These are phyloP conservation scores for Fusarium beomiforme DNA, from an alignment of 2,329 filamentous ascomycete species.

Conservation along the genomic window DNA sequence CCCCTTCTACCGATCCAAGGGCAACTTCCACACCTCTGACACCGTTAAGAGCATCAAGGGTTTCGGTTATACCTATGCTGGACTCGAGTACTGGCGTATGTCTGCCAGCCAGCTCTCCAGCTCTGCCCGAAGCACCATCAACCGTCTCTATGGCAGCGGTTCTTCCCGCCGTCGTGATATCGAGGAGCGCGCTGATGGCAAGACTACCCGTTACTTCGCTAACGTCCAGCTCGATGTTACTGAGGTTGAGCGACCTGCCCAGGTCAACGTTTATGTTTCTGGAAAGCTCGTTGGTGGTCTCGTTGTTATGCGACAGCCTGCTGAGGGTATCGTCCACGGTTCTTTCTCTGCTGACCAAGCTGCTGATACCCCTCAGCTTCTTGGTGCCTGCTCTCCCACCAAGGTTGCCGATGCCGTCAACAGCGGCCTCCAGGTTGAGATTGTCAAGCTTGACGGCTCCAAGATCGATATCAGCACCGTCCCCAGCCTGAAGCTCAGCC, in stretches of 20 bases:
- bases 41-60: slow-evolving; percentile 46
- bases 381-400: slow-evolving; percentile 31
- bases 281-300: slow-evolving; percentile 48
- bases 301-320: slow-evolving; percentile 51
- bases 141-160: slow-evolving; percentile 45
- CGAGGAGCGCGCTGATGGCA: slow-evolving; percentile 19
- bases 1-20: slow-evolving; percentile 58
- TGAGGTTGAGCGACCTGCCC: slow-evolving; percentile 50
- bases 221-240: slow-evolving; percentile 48
- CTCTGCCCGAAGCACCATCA: slow-evolving; percentile 47
- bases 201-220: slow-evolving; percentile 49
- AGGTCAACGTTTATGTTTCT: slow-evolving; percentile 48
- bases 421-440: slow-evolving; percentile 46
- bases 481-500: slow-evolving; percentile 49
- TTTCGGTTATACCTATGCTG: slow-evolving; percentile 54
- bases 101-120: slow-evolving; percentile 43
- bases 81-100: slow-evolving; percentile 50
- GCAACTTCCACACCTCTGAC: slow-evolving; percentile 55
- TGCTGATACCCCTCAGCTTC: slow-evolving; percentile 69
- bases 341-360: slow-evolving; percentile 64
- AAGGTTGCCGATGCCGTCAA: slow-evolving; percentile 42
- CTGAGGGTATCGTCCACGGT: slow-evolving; percentile 46
- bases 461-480: slow-evolving; percentile 47
- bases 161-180: slow-evolving; percentile 25
- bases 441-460: slow-evolving; percentile 52